Base-by-base conservation (phyloP, 2,329 filamentous ascomycete species). In the Zasmidium citrigriseum region DNA sequence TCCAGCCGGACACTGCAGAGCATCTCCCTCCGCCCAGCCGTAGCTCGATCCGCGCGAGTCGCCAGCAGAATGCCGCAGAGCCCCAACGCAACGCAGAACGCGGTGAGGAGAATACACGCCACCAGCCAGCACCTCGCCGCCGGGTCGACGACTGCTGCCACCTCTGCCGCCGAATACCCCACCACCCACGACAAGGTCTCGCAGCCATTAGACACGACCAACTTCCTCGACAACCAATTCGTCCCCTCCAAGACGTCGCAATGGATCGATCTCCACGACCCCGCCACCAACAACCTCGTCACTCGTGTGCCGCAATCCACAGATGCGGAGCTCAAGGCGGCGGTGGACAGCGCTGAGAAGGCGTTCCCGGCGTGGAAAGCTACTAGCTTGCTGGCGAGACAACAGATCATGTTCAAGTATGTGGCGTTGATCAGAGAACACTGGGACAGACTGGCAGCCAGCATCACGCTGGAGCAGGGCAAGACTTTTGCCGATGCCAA, bases 381-480 rank as follows among this genome's bases (percentile, higher is more conserved):
- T 63, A 93, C 86, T 23, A 90, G 86, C 72, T 79, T 93, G 63
- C 82, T 95, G 65, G 80, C 84, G 62, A 83, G 90, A 63, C 90
- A 95, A 81, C 86, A 90, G 78, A 88, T 93, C 77, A 91, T 93
- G 89, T 93, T 95, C 82, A 89, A 89, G 76, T 92, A 91, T 70
- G 89, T 91, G 29, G 82, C 83, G 27, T 79, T 95, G 70, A 91
- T 95, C 73, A 82, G 89, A 53, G 88, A 93, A 77, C 89, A 95
- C 78, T 93, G 89, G 89, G 90, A 95, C 74, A 83, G 90, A 18
- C 78, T 95, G 65, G 90, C 90, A 16, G 90, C 90, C 12, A 91
- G 88, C 78, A 95, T 95, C 74, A 93, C 89, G 5, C 82, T 93
- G 57, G 90, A 95, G 80, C 90, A 95, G 80, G 90, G 90, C 74